phyloP scores from a whole-genome alignment of 2,329 filamentous ascomycete species.

The Phoma sp. region DNA sequence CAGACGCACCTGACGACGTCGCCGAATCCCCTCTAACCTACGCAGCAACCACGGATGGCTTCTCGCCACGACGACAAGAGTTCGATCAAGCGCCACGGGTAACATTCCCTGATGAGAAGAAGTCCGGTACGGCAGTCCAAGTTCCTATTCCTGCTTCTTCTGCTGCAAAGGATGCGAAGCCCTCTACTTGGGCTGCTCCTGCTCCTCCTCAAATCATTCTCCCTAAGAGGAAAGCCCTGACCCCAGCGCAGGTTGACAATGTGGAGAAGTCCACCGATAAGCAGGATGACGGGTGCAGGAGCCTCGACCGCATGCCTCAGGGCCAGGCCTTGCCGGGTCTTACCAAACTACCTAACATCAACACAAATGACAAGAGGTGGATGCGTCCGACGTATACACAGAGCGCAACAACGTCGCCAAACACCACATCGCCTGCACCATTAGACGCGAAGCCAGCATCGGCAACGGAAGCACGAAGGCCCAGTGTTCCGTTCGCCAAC shows the following conservation, averaged over 20 bases:
- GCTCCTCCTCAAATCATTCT: slow-evolving; percentile 49
- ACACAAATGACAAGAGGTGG: slow-evolving; percentile 11
- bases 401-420: slow-evolving; percentile 27
- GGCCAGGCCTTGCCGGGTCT: slow-evolving; percentile 32
- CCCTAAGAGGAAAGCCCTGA: slow-evolving; percentile 56
- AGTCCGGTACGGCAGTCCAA: slow-evolving; percentile 47
- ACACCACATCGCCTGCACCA: slow-evolving; percentile 24
- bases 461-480: slow-evolving; percentile 36
- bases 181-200: slow-evolving; percentile 34
- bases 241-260: slow-evolving; percentile 52
- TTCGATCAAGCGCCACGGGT: slow-evolving; percentile 24
- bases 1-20: slow-evolving; percentile 45
- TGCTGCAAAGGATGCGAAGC: slow-evolving; percentile 19
- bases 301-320: slow-evolving; percentile 11
- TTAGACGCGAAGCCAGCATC: slow-evolving; percentile 21
- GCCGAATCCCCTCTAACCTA: slow-evolving; percentile 51
- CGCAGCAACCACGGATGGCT: slow-evolving; percentile 51
- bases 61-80: slow-evolving; percentile 38
- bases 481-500: slow-evolving; percentile 40
- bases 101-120: slow-evolving; percentile 44
- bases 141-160: slow-evolving; percentile 31
- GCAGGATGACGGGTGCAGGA: slow-evolving; percentile 22
- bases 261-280: slow-evolving; percentile 37
- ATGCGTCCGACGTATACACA: slow-evolving; percentile 12
- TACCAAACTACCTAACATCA: slow-evolving; percentile 12